Percentiles rank a stretch among this genome's conserved stretches.
Evolutionary conservation across 345 rosid species (phyloP).

Genomic region (Euphorbia lathyris): DNA sequence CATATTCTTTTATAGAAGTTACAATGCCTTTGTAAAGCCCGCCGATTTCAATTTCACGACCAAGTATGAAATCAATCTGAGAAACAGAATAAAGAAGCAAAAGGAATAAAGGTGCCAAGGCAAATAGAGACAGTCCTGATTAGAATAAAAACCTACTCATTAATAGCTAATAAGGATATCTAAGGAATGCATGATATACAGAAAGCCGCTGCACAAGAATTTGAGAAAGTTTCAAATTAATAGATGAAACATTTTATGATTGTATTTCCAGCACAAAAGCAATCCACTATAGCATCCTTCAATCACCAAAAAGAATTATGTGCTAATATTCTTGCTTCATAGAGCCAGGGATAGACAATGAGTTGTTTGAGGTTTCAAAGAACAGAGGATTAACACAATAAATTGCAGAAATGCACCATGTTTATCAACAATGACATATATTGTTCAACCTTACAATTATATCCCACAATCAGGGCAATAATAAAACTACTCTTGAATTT

Average conservation of each 20-base stretch:
- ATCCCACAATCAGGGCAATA: not conserved
- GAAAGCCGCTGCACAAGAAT: not conserved
- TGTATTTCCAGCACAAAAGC: not conserved
- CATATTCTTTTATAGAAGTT: constrained; percentile 87
- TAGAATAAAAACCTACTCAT: not conserved
- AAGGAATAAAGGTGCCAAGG: constrained; percentile 9
- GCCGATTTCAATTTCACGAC: constrained; percentile 87
- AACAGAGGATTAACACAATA: not conserved
- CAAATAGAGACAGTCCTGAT: not conserved
- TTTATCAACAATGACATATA: not conserved
- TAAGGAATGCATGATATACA: not conserved
- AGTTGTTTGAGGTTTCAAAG: not conserved
- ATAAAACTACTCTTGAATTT: not conserved
- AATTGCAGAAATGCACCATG: not conserved
- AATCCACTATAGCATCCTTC: not conserved
- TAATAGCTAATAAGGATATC: not conserved
- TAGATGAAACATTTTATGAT: not conserved
- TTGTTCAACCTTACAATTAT: not conserved
- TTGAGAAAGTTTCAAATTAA: not conserved
- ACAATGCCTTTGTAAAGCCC: constrained; percentile 83
- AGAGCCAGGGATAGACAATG: not conserved
- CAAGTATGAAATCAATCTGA: constrained; percentile 77
- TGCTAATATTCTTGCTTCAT: no score
- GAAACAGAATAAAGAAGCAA: constrained; percentile 17
- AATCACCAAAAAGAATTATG: not conserved